Evolutionary conservation across 805 yeast genomes (phyloP), one percentile per base, ranked within the genome.

Genomic region (Candida maltosa): DNA sequence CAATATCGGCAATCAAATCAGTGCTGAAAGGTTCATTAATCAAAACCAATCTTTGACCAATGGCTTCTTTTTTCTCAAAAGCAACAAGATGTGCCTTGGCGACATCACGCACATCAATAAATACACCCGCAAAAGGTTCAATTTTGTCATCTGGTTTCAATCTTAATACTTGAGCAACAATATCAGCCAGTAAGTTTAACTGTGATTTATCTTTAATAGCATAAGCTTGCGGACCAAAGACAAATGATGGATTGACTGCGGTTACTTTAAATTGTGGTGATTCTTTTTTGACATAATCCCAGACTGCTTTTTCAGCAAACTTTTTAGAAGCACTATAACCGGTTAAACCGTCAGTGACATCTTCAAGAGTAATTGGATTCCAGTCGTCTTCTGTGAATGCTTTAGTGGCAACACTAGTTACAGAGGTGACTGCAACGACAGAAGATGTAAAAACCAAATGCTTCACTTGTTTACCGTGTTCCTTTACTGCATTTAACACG

Each of bases 21-120:
- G 18, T 54, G 16, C 44, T 37, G 29, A 42, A 46, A 17, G 43
- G 40, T 12, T 48, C 52, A 45, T 28, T 47, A 48, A 33, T 48
- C 54, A 36, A 47, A 44, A 10, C 23, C 37, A 18, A 30, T 32
- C 42, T 35, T 23, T 35, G 28, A n/a, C 35, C 38, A 3, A n/a
- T 9, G 7, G 42, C 39, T 26, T 39, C 39, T 24, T 55, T 58
- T 39, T 56, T 60, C 46, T 69, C 72, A 37, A 75, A 62, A 4
- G 82, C 80, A 14, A 51, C 45, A 11, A 76, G 45, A 48, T 81
- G 87, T 5, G 81, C 77, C 36, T 50, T 51, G 5, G 85, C 83
- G 28, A 75, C 82, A 48, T 81, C 86, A 49, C 83, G 66, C 5
- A 80, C 84, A 52, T 79, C 83, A 25, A 74, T 62, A 31, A 50